Conservation (phyloP, 345 rosid species). For the Adansonia digitata region DNA sequence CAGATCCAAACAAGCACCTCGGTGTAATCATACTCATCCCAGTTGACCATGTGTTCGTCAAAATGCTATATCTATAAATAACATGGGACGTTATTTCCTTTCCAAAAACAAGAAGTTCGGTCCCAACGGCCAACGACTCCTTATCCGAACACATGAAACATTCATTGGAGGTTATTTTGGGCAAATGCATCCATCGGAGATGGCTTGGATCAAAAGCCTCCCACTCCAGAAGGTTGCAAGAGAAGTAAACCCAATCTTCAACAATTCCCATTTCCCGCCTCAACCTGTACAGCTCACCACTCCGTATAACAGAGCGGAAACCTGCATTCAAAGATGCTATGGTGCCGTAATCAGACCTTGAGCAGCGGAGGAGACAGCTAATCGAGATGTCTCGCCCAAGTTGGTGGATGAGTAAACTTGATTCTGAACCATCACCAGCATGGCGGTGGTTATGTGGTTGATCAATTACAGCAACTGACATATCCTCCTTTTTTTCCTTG, state of each 20-base stretch:
- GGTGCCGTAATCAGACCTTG: conserved; percentile 54
- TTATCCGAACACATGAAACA: conserved; percentile 53
- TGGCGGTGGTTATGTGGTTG: conserved; percentile 7
- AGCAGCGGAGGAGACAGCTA: conserved; percentile 54
- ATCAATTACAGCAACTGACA: conserved; percentile 6
- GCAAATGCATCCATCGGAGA: conserved; percentile 62
- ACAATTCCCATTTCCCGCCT: conserved; percentile 39
- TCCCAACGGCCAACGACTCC: conserved; percentile 64
- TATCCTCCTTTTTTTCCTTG: neutral
- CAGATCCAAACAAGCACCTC: conserved; percentile 77
- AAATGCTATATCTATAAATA: conserved; percentile 46
- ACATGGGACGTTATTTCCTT: conserved; percentile 37
- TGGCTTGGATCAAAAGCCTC: conserved; percentile 69
- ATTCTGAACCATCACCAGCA: conserved; percentile 31
- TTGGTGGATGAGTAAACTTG: conserved; percentile 42
- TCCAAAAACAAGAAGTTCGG: conserved; percentile 63
- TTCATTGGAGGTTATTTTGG: conserved; percentile 47
- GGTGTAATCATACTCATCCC: conserved; percentile 49
- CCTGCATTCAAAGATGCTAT: conserved; percentile 37
- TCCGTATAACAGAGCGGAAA: conserved; percentile 36
- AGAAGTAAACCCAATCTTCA: conserved; percentile 83
- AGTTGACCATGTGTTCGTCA: conserved; percentile 47
- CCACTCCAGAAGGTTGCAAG: conserved; percentile 67
- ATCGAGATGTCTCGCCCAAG: conserved; percentile 63
- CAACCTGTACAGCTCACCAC: conserved; percentile 50